phyloP scores from a whole-genome alignment of 2,329 filamentous ascomycete species.

The Xylaria sp. region DNA sequence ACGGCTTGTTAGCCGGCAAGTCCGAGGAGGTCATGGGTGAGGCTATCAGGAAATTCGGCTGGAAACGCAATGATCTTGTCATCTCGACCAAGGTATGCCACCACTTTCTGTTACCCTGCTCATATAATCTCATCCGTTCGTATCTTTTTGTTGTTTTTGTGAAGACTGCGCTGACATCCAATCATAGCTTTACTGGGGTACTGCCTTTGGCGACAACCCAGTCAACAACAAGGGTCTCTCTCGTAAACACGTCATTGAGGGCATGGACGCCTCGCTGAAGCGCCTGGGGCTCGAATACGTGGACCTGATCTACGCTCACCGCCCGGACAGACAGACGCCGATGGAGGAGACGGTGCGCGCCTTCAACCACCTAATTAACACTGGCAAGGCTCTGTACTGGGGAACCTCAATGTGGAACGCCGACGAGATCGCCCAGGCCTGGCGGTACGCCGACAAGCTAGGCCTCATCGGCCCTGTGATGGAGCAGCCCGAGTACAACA shows the following conservation, averaged over 20 bases:
- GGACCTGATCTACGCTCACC: constrained; percentile 76
- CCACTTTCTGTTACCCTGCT: background rate
- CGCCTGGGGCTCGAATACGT: constrained; percentile 70
- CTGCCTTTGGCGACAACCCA: constrained; percentile 67
- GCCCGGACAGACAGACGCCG: constrained; percentile 73
- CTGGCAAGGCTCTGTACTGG: constrained; percentile 77
- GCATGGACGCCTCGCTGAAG: constrained; percentile 68
- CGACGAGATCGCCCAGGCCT: constrained; percentile 72
- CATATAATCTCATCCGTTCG: background rate
- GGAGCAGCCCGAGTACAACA: constrained; percentile 76
- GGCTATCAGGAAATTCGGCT: constrained; percentile 69
- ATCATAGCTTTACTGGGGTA: constrained; percentile 71
- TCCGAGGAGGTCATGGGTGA: constrained; percentile 72
- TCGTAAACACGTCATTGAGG: constrained; percentile 77
- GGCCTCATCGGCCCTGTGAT: constrained; percentile 71
- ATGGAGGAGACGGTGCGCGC: constrained; percentile 77
- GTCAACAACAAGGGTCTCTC: constrained; percentile 76
- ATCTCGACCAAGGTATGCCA: constrained; percentile 66
- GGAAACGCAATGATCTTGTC: constrained; percentile 70
- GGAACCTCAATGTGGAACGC: constrained; percentile 76
- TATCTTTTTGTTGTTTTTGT: background rate
- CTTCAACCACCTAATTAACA: constrained; percentile 76
- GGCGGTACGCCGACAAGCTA: constrained; percentile 69
- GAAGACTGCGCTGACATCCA: constrained; percentile 10
- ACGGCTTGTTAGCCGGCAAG: constrained; percentile 59